Conservation (phyloP, 495 filamentous ascomycete genomes). For the Talaromyces borbonicus region DNA sequence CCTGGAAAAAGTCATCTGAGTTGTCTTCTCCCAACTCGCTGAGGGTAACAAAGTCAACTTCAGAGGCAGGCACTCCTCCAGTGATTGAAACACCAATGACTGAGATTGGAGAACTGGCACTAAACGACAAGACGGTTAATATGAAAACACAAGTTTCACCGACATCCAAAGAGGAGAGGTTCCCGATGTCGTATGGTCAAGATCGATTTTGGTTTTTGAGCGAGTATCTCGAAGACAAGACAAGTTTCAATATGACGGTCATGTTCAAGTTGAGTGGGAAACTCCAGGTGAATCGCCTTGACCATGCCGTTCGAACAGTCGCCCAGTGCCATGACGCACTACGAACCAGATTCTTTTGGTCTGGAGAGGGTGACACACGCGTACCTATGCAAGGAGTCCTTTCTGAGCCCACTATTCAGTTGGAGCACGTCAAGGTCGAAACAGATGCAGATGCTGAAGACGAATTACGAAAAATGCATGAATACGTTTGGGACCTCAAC, state of each 20-base stretch:
- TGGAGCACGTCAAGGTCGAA: constrained; percentile 8
- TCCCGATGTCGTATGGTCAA: constrained; percentile 28
- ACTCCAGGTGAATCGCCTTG: constrained; percentile 13
- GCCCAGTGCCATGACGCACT: constrained; percentile 26
- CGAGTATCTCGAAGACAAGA: constrained; percentile 21
- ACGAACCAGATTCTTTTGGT: constrained; percentile 23
- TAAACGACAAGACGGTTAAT: background rate
- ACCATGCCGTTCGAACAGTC: constrained; percentile 19
- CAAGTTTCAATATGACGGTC: constrained; percentile 23
- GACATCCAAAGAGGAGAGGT: background rate
- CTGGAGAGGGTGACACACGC: constrained; percentile 2
- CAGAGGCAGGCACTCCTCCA: background rate
- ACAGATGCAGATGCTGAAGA: constrained; percentile 7
- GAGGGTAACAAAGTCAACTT: background rate
- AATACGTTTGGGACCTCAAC: constrained; percentile 22
- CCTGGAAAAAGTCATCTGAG: background rate
- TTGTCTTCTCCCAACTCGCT: background rate
- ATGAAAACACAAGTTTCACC: background rate
- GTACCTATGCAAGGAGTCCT: constrained; percentile 14
- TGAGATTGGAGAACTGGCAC: background rate
- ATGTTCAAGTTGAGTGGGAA: constrained; percentile 5
- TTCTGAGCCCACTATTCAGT: background rate
- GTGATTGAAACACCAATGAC: background rate
- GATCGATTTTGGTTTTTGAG: constrained; percentile 38
- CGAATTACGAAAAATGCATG: constrained; percentile 13